phyloP scores from a whole-genome alignment of 495 filamentous ascomycete species.

The Penicillium diatomitis region DNA sequence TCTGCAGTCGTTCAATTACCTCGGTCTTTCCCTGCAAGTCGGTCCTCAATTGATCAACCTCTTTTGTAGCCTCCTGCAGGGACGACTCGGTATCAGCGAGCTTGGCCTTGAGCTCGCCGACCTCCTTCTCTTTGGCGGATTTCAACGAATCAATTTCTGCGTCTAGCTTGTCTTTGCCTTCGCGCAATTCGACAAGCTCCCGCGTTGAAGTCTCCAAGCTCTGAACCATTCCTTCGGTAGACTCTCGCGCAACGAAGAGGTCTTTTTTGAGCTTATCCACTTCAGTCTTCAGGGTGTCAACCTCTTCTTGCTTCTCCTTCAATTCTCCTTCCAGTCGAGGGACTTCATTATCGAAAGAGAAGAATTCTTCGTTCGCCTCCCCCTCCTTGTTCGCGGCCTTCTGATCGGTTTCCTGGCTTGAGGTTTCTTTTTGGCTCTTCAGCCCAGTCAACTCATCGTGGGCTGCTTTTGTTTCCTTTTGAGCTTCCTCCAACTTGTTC shows the following conservation, averaged over 20 bases:
- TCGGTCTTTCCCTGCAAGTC: slow-evolving; percentile 47
- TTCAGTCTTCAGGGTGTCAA: slow-evolving; percentile 55
- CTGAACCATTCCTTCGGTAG: slow-evolving; percentile 53
- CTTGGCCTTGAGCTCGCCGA: slow-evolving; percentile 33
- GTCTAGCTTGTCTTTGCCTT: slow-evolving; percentile 46
- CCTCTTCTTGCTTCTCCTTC: slow-evolving; percentile 53
- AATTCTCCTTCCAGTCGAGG: slow-evolving; percentile 55
- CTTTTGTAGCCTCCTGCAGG: slow-evolving; percentile 34
- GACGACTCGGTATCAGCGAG: slow-evolving; percentile 33
- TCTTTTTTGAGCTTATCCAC: slow-evolving; percentile 46
- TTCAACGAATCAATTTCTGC: slow-evolving; percentile 33
- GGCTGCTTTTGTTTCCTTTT: slow-evolving; percentile 53
- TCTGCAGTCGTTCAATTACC: slow-evolving; percentile 41
- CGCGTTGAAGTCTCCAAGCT: slow-evolving; percentile 51
- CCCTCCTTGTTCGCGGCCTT: slow-evolving; percentile 20
- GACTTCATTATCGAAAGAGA: slow-evolving; percentile 76
- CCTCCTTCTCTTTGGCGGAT: slow-evolving; percentile 23
- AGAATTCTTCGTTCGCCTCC: slow-evolving; percentile 65
- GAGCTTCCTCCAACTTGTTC: slow-evolving; percentile 60
- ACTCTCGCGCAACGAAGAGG: slow-evolving; percentile 50
- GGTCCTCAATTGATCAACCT: slow-evolving; percentile 44
- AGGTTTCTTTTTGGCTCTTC: slow-evolving; percentile 27
- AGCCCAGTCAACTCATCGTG: slow-evolving; percentile 43
- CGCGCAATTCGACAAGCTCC: slow-evolving; percentile 49
- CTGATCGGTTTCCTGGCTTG: slow-evolving; percentile 17